Evolutionary conservation across 306 rosid species (phyloP).

Genomic region (Quercus wislizeni): DNA sequence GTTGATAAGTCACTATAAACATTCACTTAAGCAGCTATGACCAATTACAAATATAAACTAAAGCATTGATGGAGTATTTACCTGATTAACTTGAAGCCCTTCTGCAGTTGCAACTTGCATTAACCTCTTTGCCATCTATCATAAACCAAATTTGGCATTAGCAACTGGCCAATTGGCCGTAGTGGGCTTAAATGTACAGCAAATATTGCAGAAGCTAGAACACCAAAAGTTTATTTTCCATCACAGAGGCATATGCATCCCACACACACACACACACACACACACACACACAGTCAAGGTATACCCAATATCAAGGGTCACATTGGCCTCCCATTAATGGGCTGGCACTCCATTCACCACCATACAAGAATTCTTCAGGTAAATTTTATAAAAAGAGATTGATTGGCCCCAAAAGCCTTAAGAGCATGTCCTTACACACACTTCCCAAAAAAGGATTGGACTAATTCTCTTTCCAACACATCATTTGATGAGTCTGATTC

Average conservation of each 20-base stretch:
- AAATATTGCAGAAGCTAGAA: background rate
- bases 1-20: background rate
- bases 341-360: background rate
- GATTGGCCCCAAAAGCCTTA: background rate
- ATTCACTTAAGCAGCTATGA: conserved; percentile 14
- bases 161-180: background rate
- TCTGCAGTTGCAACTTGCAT: conserved; percentile 77
- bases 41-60: conserved; percentile 20
- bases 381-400: background rate
- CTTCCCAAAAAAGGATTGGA: background rate
- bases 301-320: background rate
- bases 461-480: too few species aligned
- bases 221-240: background rate
- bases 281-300: background rate
- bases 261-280: too few species aligned
- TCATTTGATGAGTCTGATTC: too few species aligned
- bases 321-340: background rate
- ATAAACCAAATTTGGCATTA: conserved; percentile 26
- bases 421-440: too few species aligned
- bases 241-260: background rate
- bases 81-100: conserved; percentile 89
- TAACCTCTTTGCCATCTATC: conserved; percentile 91
- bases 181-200: background rate
- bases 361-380: background rate
- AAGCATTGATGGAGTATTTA: conserved; percentile 21